Conservation (phyloP, 495 filamentous ascomycete genomes). For the Mycothermus thermophilus region DNA sequence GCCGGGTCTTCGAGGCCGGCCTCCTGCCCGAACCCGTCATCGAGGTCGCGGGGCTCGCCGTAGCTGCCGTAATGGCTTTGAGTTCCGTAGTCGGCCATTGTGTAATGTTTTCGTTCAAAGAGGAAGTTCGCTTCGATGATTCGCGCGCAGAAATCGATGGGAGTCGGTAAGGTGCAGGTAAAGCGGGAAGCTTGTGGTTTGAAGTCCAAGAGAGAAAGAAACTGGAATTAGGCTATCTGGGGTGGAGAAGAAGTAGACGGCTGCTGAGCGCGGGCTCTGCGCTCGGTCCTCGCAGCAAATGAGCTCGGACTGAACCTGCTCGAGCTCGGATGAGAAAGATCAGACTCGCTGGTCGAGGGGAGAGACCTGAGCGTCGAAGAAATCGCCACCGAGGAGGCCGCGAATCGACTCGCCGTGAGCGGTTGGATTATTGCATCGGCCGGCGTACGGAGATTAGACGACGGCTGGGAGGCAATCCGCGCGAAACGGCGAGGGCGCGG, state of each 20-base stretch:
- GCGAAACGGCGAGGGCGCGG: slow-evolving; percentile 6
- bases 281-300: too few species aligned
- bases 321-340: too few species aligned
- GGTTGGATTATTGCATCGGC: slow-evolving; percentile 11
- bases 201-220: background rate
- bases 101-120: too few species aligned
- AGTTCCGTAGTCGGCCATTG: slow-evolving; percentile 17
- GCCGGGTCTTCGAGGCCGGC: slow-evolving; percentile 63
- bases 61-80: slow-evolving; percentile 14
- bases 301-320: too few species aligned
- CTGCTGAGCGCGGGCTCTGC: too few species aligned
- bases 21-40: slow-evolving; percentile 32
- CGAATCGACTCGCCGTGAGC: slow-evolving; percentile 17
- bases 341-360: too few species aligned
- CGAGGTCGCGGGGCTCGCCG: slow-evolving; percentile 27
- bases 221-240: too few species aligned
- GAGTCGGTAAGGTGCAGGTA: too few species aligned
- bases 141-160: background rate
- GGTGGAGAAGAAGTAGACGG: too few species aligned
- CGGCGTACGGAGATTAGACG: background rate
- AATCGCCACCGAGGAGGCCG: slow-evolving; percentile 16
- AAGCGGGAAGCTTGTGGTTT: too few species aligned
- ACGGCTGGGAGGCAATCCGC: background rate
- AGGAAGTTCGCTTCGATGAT: too few species aligned
- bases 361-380: slow-evolving; percentile 14